A percentile compares a stretch with the other conserved stretches of the same genome.
These are phyloP conservation scores for Nothopassalora personata DNA, from an alignment of 2,329 filamentous ascomycete genomes.

Conservation along the genomic window DNA sequence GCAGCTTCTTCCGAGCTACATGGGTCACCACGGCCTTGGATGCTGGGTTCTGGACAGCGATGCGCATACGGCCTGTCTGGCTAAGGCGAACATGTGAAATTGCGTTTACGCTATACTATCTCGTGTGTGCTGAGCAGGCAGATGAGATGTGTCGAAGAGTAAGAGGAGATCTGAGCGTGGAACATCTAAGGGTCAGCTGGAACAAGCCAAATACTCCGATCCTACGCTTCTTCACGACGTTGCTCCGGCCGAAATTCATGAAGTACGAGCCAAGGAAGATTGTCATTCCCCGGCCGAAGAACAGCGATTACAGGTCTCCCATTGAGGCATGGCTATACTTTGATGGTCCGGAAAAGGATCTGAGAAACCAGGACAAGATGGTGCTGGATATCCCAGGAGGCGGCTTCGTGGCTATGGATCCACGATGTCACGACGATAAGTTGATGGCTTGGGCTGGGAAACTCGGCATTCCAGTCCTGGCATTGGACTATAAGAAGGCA, in stretches of 20 bases:
- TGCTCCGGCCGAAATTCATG: constrained; percentile 74
- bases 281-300: constrained; percentile 72
- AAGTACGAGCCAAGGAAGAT: constrained; percentile 76
- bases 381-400: constrained; percentile 89
- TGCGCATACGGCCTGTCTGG: constrained; percentile 79
- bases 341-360: constrained; percentile 73
- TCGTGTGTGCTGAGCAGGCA: constrained; percentile 86
- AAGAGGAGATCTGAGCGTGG: constrained; percentile 76
- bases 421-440: constrained; percentile 91
- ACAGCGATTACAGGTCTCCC: constrained; percentile 77
- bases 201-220: constrained; percentile 92
- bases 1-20: constrained; percentile 89
- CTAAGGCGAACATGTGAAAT: constrained; percentile 76
- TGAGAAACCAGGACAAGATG: constrained; percentile 70
- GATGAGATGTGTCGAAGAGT: constrained; percentile 96
- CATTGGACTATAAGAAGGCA: constrained; percentile 84
- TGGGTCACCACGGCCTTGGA: constrained; percentile 94
- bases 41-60: constrained; percentile 97
- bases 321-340: constrained; percentile 90
- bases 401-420: constrained; percentile 94
- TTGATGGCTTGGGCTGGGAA: constrained; percentile 87
- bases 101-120: constrained; percentile 81
- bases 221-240: constrained; percentile 62
- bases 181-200: constrained; percentile 89
- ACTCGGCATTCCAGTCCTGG: constrained; percentile 81